phyloP scores from a whole-genome alignment of 257 asterid genomes.

The Gynochthodes officinalis region DNA sequence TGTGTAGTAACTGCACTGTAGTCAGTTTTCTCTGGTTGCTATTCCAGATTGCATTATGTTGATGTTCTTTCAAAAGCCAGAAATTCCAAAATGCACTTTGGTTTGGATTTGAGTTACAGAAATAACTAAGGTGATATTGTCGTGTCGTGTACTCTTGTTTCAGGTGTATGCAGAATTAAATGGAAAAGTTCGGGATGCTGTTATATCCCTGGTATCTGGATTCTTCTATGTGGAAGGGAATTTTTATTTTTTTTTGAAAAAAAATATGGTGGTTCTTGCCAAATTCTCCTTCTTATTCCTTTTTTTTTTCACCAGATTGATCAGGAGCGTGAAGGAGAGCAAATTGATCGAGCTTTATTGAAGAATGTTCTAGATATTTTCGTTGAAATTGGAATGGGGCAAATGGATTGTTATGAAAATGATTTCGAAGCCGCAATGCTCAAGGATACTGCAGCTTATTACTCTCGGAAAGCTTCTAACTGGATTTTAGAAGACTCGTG shows the following conservation, averaged over 20 bases:
- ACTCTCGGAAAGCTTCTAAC: constrained; percentile 94
- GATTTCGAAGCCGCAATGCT: constrained; percentile 90
- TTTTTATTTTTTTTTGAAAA: neutral
- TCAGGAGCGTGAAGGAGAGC: constrained; percentile 99
- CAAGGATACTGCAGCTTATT: constrained; percentile 84
- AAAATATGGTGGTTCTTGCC: neutral
- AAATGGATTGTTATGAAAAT: constrained; percentile 76
- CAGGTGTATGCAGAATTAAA: constrained; percentile 85
- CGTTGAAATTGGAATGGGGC: constrained; percentile 97
- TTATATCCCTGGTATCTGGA: constrained; percentile 75
- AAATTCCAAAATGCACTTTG: neutral
- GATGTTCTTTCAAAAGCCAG: neutral
- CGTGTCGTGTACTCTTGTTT: constrained; percentile 20
- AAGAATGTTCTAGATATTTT: constrained; percentile 92
- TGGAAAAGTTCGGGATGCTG: constrained; percentile 89
- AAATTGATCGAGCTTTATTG: constrained; percentile 84
- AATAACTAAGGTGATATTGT: neutral
- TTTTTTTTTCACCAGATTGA: constrained; percentile 52
- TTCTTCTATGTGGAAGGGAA: neutral
- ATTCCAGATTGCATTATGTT: neutral
- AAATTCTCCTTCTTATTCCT: constrained; percentile 5
- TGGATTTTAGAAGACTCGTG: constrained; percentile 99
- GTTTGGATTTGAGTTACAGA: neutral
- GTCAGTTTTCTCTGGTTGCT: neutral
- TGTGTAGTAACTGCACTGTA: neutral